These are phyloP conservation scores for Lachancea sp. DNA, from an alignment of 805 yeast species.

Conservation along the genomic window DNA sequence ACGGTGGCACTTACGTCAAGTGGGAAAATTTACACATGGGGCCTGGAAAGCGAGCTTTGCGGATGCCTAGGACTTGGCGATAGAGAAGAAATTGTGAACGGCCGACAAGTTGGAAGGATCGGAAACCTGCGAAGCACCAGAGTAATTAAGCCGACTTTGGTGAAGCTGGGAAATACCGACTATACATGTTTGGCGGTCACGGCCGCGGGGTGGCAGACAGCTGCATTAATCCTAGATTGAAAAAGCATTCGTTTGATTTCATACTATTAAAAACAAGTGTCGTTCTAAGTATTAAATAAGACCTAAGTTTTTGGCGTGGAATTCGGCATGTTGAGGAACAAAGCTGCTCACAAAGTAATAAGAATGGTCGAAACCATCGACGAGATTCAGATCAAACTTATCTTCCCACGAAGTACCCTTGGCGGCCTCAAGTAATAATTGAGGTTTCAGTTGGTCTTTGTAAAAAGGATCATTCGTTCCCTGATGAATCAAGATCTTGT, in stretches of 20 bases:
- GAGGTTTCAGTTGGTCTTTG: constrained; percentile 67
- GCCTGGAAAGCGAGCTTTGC: constrained; percentile 51
- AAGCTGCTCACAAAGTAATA: constrained; percentile 80
- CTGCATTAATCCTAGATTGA: constrained; percentile 43
- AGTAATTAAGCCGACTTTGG: constrained; percentile 40
- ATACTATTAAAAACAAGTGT: constrained; percentile 1
- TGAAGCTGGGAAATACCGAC: constrained; percentile 28
- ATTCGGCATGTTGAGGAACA: constrained; percentile 75
- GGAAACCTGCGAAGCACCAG: constrained; percentile 28
- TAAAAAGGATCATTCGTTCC: constrained; percentile 77
- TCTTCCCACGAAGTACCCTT: constrained; percentile 53
- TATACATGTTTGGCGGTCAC: constrained; percentile 54
- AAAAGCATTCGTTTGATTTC: too few species aligned
- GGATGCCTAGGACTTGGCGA: constrained; percentile 69
- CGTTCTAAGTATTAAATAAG: constrained; percentile 15
- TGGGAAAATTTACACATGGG: constrained; percentile 63
- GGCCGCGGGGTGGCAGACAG: constrained; percentile 79
- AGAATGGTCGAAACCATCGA: constrained; percentile 85
- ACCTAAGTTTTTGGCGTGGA: constrained; percentile 66
- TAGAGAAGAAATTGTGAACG: constrained; percentile 17
- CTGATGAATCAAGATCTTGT: constrained; percentile 71
- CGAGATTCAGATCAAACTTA: constrained; percentile 52
- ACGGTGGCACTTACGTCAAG: constrained; percentile 50
- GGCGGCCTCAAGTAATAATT: constrained; percentile 53
- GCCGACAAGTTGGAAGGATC: constrained; percentile 25